Conservation (phyloP, 163 green algal genomes). For the Coccomyxa subellipsoidea region DNA sequence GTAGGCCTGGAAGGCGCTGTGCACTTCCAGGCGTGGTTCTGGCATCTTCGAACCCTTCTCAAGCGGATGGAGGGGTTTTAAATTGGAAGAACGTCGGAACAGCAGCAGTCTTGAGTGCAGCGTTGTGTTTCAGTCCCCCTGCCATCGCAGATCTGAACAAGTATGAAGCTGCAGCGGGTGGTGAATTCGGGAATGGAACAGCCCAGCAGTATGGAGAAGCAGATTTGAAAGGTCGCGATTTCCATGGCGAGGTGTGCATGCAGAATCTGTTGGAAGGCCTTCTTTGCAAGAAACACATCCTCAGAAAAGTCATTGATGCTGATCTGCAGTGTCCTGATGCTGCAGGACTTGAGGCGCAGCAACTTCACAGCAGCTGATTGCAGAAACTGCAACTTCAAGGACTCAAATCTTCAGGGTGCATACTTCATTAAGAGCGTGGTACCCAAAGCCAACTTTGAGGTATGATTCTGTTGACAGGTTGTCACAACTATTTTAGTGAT, state of each 20-base stretch:
- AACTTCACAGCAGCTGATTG: slow-evolving; percentile 86
- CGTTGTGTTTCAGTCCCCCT: background rate
- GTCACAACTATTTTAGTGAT: no score
- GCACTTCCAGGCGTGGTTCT: background rate
- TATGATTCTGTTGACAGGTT: slow-evolving; percentile 4
- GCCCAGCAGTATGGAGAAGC: slow-evolving; percentile 77
- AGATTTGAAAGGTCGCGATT: slow-evolving; percentile 67
- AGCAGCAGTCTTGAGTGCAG: background rate
- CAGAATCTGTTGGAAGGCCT: background rate
- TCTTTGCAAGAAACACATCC: no score
- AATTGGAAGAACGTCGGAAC: background rate
- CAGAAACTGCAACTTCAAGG: slow-evolving; percentile 68
- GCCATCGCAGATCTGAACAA: slow-evolving; percentile 26
- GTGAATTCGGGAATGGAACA: slow-evolving; percentile 79
- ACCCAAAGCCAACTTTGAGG: slow-evolving; percentile 71
- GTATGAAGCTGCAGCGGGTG: slow-evolving; percentile 41
- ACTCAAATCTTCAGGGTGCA: slow-evolving; percentile 67
- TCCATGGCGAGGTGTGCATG: slow-evolving; percentile 32
- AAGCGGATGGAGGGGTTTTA: background rate
- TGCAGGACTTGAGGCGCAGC: slow-evolving; percentile 71
- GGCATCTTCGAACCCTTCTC: background rate
- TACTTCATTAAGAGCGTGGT: slow-evolving; percentile 87
- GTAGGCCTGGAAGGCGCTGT: background rate
- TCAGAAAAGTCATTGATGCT: no score
- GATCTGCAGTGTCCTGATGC: no score